Evolutionary conservation across 805 yeast species (phyloP), one percentile per base, ranked within the genome.

Genomic region (Ogataea trehaloabstinens): DNA sequence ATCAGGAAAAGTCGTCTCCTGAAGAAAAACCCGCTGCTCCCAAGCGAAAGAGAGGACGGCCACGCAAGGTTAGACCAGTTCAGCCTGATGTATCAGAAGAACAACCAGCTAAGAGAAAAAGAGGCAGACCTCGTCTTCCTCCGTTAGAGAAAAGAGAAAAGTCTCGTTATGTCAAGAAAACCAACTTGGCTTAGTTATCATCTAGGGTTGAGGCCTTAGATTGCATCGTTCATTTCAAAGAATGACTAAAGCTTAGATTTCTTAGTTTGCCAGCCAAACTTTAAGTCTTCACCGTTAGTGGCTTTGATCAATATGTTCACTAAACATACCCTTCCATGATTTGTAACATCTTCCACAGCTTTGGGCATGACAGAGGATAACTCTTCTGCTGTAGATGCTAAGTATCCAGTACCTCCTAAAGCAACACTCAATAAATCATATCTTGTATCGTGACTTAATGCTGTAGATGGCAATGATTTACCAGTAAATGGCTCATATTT

Each of bases 221-320:
- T n/a, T n/a, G n/a, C n/a, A n/a, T n/a, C n/a, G n/a, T n/a, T n/a
- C n/a, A n/a, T n/a, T n/a, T n/a, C n/a, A n/a, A n/a, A n/a, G n/a
- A n/a, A n/a, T n/a, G n/a, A 28, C 35, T 24, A 48, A 15, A 46
- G 31, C 32, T 44, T 51, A 17, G 46, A 35, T 12, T 41, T 42
- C 68, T 71, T 73, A n/a, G 74, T 76, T 64, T 80, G 82, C 87
- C 87, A 82, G 2, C 82, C 85, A 59, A 82, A 82, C 29, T 73
- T 71, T 31, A 82, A 61, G 50, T 76, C 69, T 45, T 71, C 70
- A 19, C 67, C 67, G 0, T 82, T 85, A 2, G 77, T 73, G 31
- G 76, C 37, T 6, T 24, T 78, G 8, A 82, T 79, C n/a, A 80
- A 64, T 2, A 82, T 77, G 49, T 82, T 83, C 28, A 82, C 56